phyloP scores from a whole-genome alignment of 2,329 filamentous ascomycete genomes.

The Fusarium hainanense region DNA sequence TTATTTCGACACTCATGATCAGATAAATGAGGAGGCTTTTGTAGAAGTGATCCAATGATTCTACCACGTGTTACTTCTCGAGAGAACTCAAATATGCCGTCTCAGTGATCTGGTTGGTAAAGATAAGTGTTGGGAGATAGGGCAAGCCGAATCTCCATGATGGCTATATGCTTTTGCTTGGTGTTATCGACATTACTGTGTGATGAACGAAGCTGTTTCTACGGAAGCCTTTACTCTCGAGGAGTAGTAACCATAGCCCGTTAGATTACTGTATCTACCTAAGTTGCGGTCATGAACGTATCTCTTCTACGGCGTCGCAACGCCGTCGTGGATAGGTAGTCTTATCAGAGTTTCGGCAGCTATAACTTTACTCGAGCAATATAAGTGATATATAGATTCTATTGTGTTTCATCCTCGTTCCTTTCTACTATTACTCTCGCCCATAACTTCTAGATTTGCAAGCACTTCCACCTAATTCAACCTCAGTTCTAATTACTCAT shows the following conservation, averaged over 20 bases:
- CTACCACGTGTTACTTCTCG: not conserved
- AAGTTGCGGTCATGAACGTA: not conserved
- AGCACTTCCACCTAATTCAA: not conserved
- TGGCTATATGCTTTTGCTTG: not conserved
- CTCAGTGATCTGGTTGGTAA: not conserved
- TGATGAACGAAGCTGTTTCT: not conserved
- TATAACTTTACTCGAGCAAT: not conserved
- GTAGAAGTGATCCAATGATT: not conserved
- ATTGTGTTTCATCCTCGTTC: no score
- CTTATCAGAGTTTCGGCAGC: not conserved
- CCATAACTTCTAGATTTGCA: not conserved
- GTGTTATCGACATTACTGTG: not conserved
- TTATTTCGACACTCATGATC: not conserved
- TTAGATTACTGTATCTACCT: not conserved
- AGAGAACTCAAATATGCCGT: not conserved
- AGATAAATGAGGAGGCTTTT: not conserved
- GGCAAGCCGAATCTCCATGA: not conserved
- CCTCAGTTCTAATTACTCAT: not conserved
- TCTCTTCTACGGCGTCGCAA: not conserved
- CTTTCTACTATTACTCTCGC: no score
- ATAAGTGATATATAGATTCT: not conserved
- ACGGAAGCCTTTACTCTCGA: not conserved
- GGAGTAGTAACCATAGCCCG: no score
- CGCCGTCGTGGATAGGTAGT: not conserved
- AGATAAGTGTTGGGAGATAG: not conserved